Evolutionary conservation across 164 flowering plant genomes (phyloP).

Genomic region (Echeveria elegans): DNA sequence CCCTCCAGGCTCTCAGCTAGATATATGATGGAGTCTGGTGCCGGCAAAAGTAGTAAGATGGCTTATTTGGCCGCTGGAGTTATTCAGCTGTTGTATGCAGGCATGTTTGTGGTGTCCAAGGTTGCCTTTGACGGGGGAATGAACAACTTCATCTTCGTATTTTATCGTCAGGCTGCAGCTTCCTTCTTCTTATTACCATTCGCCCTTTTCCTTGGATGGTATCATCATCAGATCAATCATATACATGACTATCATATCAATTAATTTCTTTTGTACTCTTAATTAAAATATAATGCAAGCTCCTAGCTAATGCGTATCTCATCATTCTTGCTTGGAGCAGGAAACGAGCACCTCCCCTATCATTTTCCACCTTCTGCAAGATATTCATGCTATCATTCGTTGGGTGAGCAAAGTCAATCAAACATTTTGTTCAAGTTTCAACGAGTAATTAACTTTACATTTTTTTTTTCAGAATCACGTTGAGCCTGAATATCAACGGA

Average conservation of each 20-base stretch:
- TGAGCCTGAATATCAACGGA: constrained; percentile 37
- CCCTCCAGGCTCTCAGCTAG: too few relatives aligned
- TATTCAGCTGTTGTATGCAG: constrained; percentile 41
- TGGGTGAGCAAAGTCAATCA: constrained; percentile 28
- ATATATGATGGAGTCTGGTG: neutral
- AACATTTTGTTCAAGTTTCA: neutral
- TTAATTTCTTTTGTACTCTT: too few relatives aligned
- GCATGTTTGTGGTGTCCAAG: constrained; percentile 47
- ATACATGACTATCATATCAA: too few relatives aligned
- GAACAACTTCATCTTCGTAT: constrained; percentile 46
- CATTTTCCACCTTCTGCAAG: constrained; percentile 39
- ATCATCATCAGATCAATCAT: neutral
- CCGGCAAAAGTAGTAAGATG: constrained; percentile 15
- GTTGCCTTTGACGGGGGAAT: constrained; percentile 53
- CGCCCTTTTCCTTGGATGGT: constrained; percentile 42
- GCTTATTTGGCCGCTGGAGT: constrained; percentile 29
- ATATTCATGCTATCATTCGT: constrained; percentile 39
- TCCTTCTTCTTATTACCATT: constrained; percentile 43
- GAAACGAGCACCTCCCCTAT: constrained; percentile 40
- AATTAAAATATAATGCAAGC: too few relatives aligned
- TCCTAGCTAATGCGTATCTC: neutral
- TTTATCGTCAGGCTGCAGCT: constrained; percentile 56
- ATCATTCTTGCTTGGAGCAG: constrained; percentile 16
- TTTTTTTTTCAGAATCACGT: constrained; percentile 38
- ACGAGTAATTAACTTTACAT: neutral